phyloP scores from a whole-genome alignment of 2,329 filamentous ascomycete species.

The Pseudocercospora eumusae region DNA sequence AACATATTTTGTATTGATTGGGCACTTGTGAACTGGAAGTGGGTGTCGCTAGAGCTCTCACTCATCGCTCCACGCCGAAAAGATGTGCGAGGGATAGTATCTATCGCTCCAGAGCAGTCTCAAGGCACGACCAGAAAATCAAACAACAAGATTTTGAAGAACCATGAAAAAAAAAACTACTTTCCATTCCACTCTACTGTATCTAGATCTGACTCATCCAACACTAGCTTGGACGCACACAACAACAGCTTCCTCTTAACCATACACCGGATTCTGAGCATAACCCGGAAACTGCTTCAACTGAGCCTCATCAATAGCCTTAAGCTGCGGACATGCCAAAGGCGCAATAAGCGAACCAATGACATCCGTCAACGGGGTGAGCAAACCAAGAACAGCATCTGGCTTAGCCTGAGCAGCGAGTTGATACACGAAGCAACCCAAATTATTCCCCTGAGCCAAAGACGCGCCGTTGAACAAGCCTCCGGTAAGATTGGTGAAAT shows the following conservation, averaged over 20 bases:
- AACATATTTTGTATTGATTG: too few species aligned
- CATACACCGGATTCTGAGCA: slow-evolving; percentile 25
- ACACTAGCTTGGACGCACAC: slow-evolving; percentile 4
- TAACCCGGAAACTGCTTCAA: slow-evolving; percentile 37
- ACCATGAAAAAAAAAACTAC: too few species aligned
- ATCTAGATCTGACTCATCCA: too few species aligned
- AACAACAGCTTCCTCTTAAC: slow-evolving; percentile 10
- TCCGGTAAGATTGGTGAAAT: slow-evolving; percentile 34
- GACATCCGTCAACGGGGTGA: slow-evolving; percentile 16
- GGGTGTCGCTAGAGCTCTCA: too few species aligned
- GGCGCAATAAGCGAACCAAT: slow-evolving; percentile 22
- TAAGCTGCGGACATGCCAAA: slow-evolving; percentile 35
- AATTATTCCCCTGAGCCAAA: slow-evolving; percentile 41
- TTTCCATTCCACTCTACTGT: too few species aligned
- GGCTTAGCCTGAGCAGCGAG: slow-evolving; percentile 41
- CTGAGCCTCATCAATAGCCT: slow-evolving; percentile 33
- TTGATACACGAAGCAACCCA: slow-evolving; percentile 42
- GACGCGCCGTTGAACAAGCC: slow-evolving; percentile 28
- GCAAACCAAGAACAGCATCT: slow-evolving; percentile 30
- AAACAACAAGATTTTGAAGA: too few species aligned
- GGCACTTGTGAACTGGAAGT: too few species aligned
- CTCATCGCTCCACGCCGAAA: too few species aligned
- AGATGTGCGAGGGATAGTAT: too few species aligned
- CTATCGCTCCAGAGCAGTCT: too few species aligned
- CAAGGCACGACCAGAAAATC: too few species aligned